Conservation (phyloP, 495 filamentous ascomycete species). For the Collariella sp. region DNA sequence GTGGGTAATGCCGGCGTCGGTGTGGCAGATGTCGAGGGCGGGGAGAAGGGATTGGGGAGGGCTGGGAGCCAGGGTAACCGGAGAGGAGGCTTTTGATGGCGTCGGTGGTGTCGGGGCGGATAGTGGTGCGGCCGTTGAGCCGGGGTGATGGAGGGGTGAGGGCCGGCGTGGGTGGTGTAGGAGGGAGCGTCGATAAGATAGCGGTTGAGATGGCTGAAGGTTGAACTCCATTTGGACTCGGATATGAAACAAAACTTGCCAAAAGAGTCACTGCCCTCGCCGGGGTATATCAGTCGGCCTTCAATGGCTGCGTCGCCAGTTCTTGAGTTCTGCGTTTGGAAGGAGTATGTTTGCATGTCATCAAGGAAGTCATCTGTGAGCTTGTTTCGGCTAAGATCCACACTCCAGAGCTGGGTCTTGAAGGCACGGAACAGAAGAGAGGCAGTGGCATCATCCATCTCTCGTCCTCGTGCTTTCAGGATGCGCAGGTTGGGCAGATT, state of each 20-base stretch:
- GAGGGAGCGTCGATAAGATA: constrained; percentile 35
- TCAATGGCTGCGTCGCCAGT: constrained; percentile 24
- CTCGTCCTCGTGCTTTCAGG: constrained; percentile 30
- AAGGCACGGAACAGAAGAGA: constrained; percentile 26
- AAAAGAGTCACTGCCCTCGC: constrained; percentile 18
- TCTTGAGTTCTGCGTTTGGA: constrained; percentile 14
- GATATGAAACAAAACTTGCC: constrained; percentile 30
- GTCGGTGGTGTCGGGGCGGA: constrained; percentile 27
- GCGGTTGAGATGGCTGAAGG: constrained; percentile 28
- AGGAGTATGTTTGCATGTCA: constrained; percentile 15
- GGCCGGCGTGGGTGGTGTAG: constrained; percentile 16
- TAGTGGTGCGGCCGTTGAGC: constrained; percentile 24
- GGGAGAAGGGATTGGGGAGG: constrained; percentile 1
- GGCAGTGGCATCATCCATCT: constrained; percentile 29
- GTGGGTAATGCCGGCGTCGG: constrained; percentile 33
- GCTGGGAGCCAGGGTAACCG: constrained; percentile 1
- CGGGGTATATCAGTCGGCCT: constrained; percentile 21
- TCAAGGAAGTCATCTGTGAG: constrained; percentile 29
- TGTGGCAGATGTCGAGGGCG: constrained; percentile 15
- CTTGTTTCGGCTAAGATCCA: constrained; percentile 39
- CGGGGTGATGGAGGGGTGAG: constrained; percentile 18
- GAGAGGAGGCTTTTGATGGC: constrained; percentile 24
- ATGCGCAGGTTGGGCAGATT: constrained; percentile 33
- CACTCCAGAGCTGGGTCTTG: constrained; percentile 34
- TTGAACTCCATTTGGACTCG: constrained; percentile 31